A percentile compares a stretch with the other conserved stretches of the same genome.
Evolutionary conservation across 345 rosid species (phyloP).

Genomic region (Syzygium aromaticum): DNA sequence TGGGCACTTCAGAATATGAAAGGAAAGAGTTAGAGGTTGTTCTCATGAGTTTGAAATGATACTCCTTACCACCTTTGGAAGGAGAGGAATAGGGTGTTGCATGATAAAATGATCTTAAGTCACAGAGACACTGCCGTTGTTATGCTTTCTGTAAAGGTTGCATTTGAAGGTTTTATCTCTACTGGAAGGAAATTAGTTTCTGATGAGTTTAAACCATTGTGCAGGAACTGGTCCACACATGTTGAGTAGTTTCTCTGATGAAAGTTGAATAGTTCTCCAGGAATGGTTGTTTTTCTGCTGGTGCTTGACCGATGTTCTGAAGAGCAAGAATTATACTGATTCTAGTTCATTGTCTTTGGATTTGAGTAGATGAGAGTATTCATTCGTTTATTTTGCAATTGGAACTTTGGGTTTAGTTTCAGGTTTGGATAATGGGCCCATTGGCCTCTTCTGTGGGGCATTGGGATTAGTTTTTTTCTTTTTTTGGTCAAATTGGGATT

Average conservation of each 20-base stretch:
- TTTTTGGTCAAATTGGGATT: neutral
- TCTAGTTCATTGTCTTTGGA: neutral
- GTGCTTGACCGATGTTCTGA: neutral
- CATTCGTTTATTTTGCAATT: neutral
- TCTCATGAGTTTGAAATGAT: neutral
- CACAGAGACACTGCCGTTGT: neutral
- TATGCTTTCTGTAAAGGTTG: neutral
- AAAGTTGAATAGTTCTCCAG: neutral
- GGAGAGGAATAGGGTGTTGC: neutral
- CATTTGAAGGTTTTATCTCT: neutral
- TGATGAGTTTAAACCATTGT: neutral
- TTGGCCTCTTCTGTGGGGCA: neutral
- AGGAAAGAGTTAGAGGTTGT: neutral
- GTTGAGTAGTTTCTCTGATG: neutral
- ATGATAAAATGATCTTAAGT: neutral
- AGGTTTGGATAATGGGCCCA: neutral
- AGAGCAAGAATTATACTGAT: neutral
- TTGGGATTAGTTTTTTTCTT: neutral
- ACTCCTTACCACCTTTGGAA: neutral
- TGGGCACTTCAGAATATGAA: neutral
- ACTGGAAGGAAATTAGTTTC: neutral
- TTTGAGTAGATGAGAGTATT: neutral
- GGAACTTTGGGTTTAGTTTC: neutral
- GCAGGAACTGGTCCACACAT: neutral
- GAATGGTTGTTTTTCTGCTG: neutral